Percentiles rank a stretch among this genome's conserved stretches.
Evolutionary conservation across 768 basidiomycete genomes (phyloP).

Genomic region (Suillus fuscotomentosus): DNA sequence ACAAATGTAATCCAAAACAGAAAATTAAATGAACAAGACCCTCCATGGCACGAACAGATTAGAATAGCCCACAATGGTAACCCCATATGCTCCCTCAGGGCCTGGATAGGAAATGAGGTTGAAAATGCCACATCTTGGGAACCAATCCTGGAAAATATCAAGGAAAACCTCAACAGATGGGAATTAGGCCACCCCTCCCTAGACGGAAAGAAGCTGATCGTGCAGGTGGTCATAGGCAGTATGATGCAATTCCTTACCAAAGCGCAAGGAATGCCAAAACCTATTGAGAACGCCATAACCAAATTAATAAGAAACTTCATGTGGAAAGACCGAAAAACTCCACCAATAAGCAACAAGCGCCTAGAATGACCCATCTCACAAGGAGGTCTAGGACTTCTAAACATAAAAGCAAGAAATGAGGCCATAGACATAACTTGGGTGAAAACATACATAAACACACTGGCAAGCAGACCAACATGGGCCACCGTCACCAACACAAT

Average conservation of each 20-base stretch:
- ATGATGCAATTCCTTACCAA: slow-evolving; percentile 34
- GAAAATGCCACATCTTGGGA: slow-evolving; percentile 4
- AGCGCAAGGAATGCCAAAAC: slow-evolving; percentile 37
- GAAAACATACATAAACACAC: background rate
- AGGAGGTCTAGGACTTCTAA: slow-evolving; percentile 11
- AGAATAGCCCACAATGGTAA: slow-evolving; percentile 2
- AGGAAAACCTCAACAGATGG: slow-evolving; percentile 9
- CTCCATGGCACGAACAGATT: background rate
- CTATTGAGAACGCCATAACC: slow-evolving; percentile 15
- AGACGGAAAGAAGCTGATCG: slow-evolving; percentile 14
- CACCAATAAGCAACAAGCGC: background rate
- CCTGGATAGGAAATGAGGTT: background rate
- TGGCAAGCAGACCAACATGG: background rate
- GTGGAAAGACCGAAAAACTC: background rate
- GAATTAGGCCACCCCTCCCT: background rate
- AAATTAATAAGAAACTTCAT: slow-evolving; percentile 8
- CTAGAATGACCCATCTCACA: slow-evolving; percentile 4
- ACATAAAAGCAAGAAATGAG: slow-evolving; percentile 4
- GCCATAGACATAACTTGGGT: slow-evolving; percentile 2
- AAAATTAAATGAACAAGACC: background rate
- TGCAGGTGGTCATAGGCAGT: slow-evolving; percentile 28
- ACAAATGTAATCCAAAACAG: fast-evolving
- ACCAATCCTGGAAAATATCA: slow-evolving; percentile 6
- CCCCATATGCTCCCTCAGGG: background rate
- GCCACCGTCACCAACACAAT: background rate